Base-by-base conservation (phyloP, 306 rosid species). In the Psophocarpus tetragonolobus region DNA sequence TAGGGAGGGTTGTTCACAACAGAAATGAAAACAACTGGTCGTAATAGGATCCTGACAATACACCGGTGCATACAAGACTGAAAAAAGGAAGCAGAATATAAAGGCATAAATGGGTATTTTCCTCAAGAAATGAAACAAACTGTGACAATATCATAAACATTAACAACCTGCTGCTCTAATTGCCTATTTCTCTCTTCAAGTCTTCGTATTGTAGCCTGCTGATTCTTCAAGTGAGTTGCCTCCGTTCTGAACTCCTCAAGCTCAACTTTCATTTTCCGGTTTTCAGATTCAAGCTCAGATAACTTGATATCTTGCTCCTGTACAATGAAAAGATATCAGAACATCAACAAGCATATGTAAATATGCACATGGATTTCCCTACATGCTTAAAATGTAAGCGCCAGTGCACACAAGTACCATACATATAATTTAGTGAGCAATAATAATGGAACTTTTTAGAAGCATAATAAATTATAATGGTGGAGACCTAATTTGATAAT, bases 211-310 rank as follows among this genome's bases (percentile, higher is more conserved):
- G 99, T 95, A 80, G 97, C 99, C 86, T 92, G 99, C 87, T 95
- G 99, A 88, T 92, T 95, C 87, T 91, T 95, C 69, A 95, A 85
- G 91, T 95, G 97, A 74, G 98, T 86, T 75, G 99, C 94, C 87
- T 95, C 99, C 42, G 99, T 91, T 87, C 99, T 85, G 81, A 89
- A 95, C 82, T 95, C 99, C 85, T 95, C 99, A 73, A 95, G 99
- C 84, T 95, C 99, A 57, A 95, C 94, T 91, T 95, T 93, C 99
- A 95, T 95, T 90, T 92, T 92, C 69, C 93, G 85, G 85, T 95
- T 95, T 76, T 92, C 98, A 71, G 97, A 92, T 82, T 95, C 99
- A 81, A 91, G 51, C 62, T 92, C 99, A 38, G 97, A 89, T 79
- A 92, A 66, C 82, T 92, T 92, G 80, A 88, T 56, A 90, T 91